These are phyloP conservation scores for Testicularia cyperi DNA, from an alignment of 1,284 basidiomycete genomes.

Conservation along the genomic window DNA sequence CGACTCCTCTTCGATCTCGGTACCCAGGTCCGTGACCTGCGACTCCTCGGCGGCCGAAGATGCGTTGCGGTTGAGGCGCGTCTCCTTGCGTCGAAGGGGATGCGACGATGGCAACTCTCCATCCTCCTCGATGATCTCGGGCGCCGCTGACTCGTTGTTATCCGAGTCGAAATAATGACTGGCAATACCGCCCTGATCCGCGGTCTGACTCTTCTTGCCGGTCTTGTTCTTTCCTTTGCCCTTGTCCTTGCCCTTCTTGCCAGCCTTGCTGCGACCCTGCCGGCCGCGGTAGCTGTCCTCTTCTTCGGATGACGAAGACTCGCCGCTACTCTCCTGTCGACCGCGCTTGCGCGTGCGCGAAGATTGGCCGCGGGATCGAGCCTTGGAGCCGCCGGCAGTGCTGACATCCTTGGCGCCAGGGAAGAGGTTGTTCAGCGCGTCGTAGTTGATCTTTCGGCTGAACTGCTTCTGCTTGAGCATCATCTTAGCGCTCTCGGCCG, in stretches of 20 bases:
- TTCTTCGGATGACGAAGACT: constrained; percentile 12
- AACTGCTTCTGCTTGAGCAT: constrained; percentile 58
- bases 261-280: not conserved
- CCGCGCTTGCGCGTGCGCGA: constrained; percentile 9
- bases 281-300: constrained; percentile 1
- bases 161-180: constrained; percentile 20
- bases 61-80: constrained; percentile 11
- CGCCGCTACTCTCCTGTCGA: constrained; percentile 20
- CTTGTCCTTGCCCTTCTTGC: constrained; percentile 1
- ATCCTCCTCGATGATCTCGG: constrained; percentile 30
- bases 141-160: constrained; percentile 12
- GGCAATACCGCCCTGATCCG: not conserved
- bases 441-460: constrained; percentile 58
- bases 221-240: constrained; percentile 9
- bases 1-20: constrained; percentile 28
- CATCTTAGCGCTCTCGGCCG: constrained; percentile 55
- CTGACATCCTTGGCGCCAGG: constrained; percentile 32
- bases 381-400: constrained; percentile 1
- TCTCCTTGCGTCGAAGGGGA: constrained; percentile 24
- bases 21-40: constrained; percentile 23
- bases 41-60: constrained; percentile 26
- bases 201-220: constrained; percentile 4
- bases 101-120: constrained; percentile 29
- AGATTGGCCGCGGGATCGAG: not conserved
- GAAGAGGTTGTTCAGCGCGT: constrained; percentile 54